phyloP scores from a whole-genome alignment of 1,284 basidiomycete genomes.

The Ceratobasidium sp. region DNA sequence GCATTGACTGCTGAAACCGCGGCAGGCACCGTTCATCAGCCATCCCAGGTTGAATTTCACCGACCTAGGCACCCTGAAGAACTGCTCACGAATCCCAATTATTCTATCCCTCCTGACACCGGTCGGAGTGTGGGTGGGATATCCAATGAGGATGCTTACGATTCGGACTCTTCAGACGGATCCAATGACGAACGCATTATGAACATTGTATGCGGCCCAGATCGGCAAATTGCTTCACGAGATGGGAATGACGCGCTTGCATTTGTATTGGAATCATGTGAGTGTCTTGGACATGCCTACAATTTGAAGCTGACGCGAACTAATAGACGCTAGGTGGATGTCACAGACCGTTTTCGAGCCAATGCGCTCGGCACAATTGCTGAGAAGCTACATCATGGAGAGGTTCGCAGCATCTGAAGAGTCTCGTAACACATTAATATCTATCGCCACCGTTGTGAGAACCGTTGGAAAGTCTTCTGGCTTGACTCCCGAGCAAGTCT shows the following conservation, averaged over 20 bases:
- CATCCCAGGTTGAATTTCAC: not conserved
- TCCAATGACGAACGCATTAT: constrained; percentile 21
- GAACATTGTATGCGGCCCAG: constrained; percentile 25
- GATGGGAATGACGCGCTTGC: constrained; percentile 27
- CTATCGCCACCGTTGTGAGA: constrained; percentile 11
- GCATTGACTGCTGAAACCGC: not conserved
- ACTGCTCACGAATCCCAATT: not conserved
- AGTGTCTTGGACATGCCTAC: not conserved
- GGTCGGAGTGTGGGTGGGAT: too few relatives aligned
- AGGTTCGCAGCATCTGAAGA: constrained; percentile 27
- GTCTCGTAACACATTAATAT: constrained; percentile 7
- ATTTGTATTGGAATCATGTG: constrained; percentile 31
- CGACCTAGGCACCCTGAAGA: not conserved
- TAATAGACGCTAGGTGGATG: constrained; percentile 2
- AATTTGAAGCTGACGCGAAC: not conserved
- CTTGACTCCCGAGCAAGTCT: constrained; percentile 18
- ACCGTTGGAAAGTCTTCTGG: not conserved
- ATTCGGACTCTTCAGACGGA: constrained; percentile 13
- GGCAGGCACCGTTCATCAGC: not conserved
- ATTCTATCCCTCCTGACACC: not conserved
- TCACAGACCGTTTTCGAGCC: constrained; percentile 25
- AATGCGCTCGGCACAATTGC: constrained; percentile 18
- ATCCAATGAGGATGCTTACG: too few relatives aligned
- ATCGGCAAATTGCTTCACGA: not conserved
- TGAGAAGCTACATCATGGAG: constrained; percentile 3